Evolutionary conservation across 2,329 filamentous ascomycete species (phyloP), one percentile per base, ranked within the genome.

Genomic region (Aspergillus caelatus): DNA sequence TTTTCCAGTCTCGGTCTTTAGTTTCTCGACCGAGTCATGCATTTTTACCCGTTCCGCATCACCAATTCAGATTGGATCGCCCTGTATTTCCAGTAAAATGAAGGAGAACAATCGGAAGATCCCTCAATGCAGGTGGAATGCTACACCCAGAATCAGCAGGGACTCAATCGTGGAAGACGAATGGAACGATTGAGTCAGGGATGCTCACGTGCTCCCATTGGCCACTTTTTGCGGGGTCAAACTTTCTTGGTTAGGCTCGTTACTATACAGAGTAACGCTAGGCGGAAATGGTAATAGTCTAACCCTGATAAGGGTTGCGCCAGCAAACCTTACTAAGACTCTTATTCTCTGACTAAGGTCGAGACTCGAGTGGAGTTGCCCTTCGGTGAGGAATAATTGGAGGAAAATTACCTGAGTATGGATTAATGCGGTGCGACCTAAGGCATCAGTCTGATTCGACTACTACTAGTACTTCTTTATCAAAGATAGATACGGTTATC

Each of bases 191-290:
- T 23, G 28, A 60, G 60, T 50, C 59, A 62, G 52, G 48, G 57
- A 61, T 59, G 21, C 54, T 52, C 43, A 39, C 36, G 16, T 34
- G 50, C 41, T 19, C 23, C 36, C 14, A 68, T 68, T 68, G 63
- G 67, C 34, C 12, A 2, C 11, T 55, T 61, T 63, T 61, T 68
- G 67, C 65, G 67, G 67, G 67, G 67, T 64, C 61, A 36, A 53
- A 41, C 23, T 30, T 11, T 59, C 39, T 19, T 9, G 61, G 43
- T 53, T 62, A 61, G 55, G 16, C 30, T 36, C n/a, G 45, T 62
- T 55, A 32, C 48, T 61, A 52, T 46, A 50, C 46, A 16, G n/a
- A 45, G 56, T 30, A 59, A 28, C n/a, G n/a, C 62, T 23, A 60
- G 34, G 23, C 61, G 32, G 12, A 41, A 55, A 55, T 39, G 21